Evolutionary conservation across 2,329 filamentous ascomycete genomes (phyloP), one percentile per base, ranked within the genome.

Genomic region (Celoporthe dispersa): DNA sequence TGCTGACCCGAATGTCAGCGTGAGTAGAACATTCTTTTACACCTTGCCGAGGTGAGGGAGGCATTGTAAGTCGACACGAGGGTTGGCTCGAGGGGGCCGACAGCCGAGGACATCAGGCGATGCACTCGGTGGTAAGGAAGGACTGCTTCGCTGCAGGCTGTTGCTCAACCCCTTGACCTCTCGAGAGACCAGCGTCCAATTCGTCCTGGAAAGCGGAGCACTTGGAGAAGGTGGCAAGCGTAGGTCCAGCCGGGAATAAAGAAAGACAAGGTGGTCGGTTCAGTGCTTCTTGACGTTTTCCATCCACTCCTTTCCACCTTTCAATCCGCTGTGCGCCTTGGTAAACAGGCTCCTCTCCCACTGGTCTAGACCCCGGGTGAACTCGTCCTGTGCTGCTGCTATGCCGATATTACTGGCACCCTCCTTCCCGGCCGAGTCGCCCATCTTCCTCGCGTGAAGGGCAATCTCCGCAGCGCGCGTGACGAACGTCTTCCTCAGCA

Each of bases 331-430:
- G 77, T 94, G 92, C 0, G 90, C 90, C 70, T 88, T 88, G 61
- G 91, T 86, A 77, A 95, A 95, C 73, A 95, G 74, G 71, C 86
- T 87, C 75, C 94, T 87, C 83, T 99, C 96, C 80, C 90, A 94
- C 82, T 98, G 94, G 77, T 98, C 96, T 68, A 99, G 80, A 0
- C 94, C 94, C 39, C 92, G 86, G 75, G 98, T 83, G 75, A 98
- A 98, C 74, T 98, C 94, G 69, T 90, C 90, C 1, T 90, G 91
- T 83, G 91, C 75, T 84, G 88, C 73, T 82, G 86, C 73, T 80
- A 91, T 77, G 80, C 88, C 82, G 83, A 87, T 81, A 16, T 86
- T 82, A 37, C 83, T 84, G 14, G 91, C 92, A 41, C 90, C 88
- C 12, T 91, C 91, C 80, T 97, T 97, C 73, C 93, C 89, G 2